A percentile compares a stretch with the other conserved stretches of the same genome.
Evolutionary conservation across 2,329 filamentous ascomycete genomes (phyloP).

Genomic region (Coniochaeta sp.): DNA sequence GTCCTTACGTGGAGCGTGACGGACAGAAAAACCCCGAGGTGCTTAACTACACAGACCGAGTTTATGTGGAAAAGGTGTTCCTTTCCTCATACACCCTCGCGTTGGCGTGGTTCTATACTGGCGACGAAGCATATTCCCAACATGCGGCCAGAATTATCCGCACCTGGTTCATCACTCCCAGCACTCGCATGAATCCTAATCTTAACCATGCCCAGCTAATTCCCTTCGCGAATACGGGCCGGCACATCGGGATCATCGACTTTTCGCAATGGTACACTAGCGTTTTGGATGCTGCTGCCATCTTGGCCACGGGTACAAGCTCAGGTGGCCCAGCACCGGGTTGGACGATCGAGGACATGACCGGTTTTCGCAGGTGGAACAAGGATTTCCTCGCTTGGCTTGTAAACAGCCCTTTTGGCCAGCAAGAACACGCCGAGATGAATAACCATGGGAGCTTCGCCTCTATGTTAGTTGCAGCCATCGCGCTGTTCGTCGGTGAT

Average conservation of each 20-base stretch:
- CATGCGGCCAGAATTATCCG: conserved; percentile 16
- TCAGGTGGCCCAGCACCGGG: conserved; percentile 7
- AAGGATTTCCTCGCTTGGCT: conserved; percentile 16
- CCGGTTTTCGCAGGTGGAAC: conserved; percentile 14
- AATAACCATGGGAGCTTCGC: conserved; percentile 20
- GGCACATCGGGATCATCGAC: conserved; percentile 16
- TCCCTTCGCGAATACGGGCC: conserved; percentile 13
- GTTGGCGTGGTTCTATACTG: conserved; percentile 20
- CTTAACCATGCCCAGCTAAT: conserved; percentile 16
- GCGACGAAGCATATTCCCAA: conserved; percentile 11
- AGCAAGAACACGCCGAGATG: conserved; percentile 5
- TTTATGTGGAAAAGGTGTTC: conserved; percentile 15
- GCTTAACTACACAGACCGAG: conserved; percentile 11
- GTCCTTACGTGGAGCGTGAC: conserved; percentile 17
- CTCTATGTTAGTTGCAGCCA: conserved; percentile 14
- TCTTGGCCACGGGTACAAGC: conserved; percentile 2
- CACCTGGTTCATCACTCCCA: conserved; percentile 16
- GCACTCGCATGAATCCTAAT: conserved; percentile 18
- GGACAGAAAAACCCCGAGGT: conserved; percentile 19
- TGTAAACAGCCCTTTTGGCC: conserved; percentile 14
- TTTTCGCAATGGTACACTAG: conserved; percentile 17
- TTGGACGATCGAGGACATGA: conserved; percentile 11
- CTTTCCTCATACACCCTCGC: conserved; percentile 15
- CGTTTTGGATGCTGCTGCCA: conserved; percentile 15
- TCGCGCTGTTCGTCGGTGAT: conserved; percentile 17